Evolutionary conservation across 2,329 filamentous ascomycete species (phyloP), one percentile per base, ranked within the genome.

Genomic region (Rhynchosporium secalis): DNA sequence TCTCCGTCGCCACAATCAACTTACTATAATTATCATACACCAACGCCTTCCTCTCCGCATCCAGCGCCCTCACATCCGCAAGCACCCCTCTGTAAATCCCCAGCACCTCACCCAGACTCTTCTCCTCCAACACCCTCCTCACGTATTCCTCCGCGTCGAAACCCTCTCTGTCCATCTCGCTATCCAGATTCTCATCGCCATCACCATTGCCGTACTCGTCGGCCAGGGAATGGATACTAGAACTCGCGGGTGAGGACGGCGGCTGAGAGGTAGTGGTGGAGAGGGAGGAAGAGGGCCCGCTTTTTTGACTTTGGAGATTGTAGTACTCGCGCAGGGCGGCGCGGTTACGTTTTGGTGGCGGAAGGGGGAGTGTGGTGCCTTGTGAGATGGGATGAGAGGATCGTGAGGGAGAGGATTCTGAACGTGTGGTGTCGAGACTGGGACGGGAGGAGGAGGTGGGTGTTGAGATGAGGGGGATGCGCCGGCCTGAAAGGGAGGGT

Each of bases 1-100:
- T 98, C 76, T 96, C 94, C 10, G 96, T 97, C 1, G 95, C 95
- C n/a, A 89, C 86, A 68, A 99, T 97, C 68, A 99, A 78, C 78
- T 98, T 98, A 69, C 90, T 95, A 76, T 98, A 99, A 74, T 99
- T 99, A 75, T 99, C 94, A 75, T 99, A 99, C 4, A 99, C 95
- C 65, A 99, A 78, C 1, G 94, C 93, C 78, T 99, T 99, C 76
- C 95, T 90, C 81, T 99, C 95, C 29, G 94, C 94, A 72, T 98
- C 95, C 20, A 99, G 81, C 2, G 91, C 93, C 43, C 92, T 80
- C 54, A 96, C 94, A 77, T 98, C 94, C 68, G 86, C 83, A 68
- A 94, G 77, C 9, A 94, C 80, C 28, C 85, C 82, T 52, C 88
- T 86, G 73, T 95, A 92, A 1, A 88, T 80, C 58, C 81, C 81